Evolutionary conservation across 345 rosid species (phyloP).

Genomic region (Moringa oleifera): DNA sequence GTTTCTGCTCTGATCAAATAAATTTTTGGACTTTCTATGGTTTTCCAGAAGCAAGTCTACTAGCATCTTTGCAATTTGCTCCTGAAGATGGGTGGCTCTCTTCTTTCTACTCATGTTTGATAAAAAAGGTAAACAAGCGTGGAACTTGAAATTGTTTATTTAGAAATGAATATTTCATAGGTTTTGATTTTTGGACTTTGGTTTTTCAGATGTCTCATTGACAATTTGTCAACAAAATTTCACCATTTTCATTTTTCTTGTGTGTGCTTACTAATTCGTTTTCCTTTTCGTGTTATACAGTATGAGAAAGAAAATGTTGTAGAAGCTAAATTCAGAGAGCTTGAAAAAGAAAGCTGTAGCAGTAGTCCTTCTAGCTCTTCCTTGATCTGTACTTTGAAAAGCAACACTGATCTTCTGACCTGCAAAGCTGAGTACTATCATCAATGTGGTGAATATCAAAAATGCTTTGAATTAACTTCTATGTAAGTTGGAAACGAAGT

Average conservation of each 20-base stretch:
- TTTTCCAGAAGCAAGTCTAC: slow-evolving; percentile 59
- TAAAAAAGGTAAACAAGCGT: slow-evolving; percentile 53
- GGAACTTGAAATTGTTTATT: neutral
- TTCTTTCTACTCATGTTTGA: slow-evolving; percentile 89
- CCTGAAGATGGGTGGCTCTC: slow-evolving; percentile 92
- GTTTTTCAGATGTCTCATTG: slow-evolving; percentile 8
- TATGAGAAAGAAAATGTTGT: slow-evolving; percentile 73
- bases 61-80: slow-evolving; percentile 77
- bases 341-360: slow-evolving; percentile 68
- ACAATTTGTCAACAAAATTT: neutral
- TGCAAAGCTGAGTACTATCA: slow-evolving; percentile 98
- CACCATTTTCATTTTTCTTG: slow-evolving; percentile 3
- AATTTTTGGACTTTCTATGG: slow-evolving; percentile 10
- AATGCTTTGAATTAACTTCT: slow-evolving; percentile 87
- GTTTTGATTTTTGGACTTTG: neutral
- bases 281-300: slow-evolving; percentile 31
- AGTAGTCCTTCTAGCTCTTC: slow-evolving; percentile 40
- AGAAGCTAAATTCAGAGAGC: slow-evolving; percentile 78
- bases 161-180: neutral
- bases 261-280: slow-evolving; percentile 19
- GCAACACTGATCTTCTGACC: slow-evolving; percentile 78
- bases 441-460: slow-evolving; percentile 92
- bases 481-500: slow-evolving; percentile 45
- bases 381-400: slow-evolving; percentile 50
- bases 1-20: no score